phyloP scores from a whole-genome alignment of 2,329 filamentous ascomycete species.

The Beauveria sp. region DNA sequence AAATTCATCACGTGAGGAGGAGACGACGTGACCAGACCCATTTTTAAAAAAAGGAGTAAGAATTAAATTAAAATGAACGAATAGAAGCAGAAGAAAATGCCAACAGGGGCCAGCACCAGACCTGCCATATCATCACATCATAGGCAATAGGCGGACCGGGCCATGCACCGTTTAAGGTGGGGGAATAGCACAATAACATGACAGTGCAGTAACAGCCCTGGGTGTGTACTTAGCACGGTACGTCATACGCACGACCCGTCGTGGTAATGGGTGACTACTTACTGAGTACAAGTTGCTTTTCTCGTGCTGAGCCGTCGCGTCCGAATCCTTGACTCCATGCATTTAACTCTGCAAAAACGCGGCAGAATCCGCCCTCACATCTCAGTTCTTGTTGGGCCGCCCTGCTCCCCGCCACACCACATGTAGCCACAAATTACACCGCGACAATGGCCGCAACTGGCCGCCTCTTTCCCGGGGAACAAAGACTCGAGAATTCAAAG shows the following conservation, averaged over 20 bases:
- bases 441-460: neutral
- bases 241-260: neutral
- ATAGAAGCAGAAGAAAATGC: neutral
- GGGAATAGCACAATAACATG: neutral
- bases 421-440: neutral
- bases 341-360: neutral
- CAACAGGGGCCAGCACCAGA: neutral
- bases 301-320: neutral
- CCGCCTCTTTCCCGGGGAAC: neutral
- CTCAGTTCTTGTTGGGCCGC: slow-evolving; percentile 2
- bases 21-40: slow-evolving; percentile 9
- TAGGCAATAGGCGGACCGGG: slow-evolving; percentile 2
- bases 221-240: slow-evolving; percentile 4
- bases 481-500: too few relatives aligned
- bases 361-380: slow-evolving; percentile 1
- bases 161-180: slow-evolving; percentile 10
- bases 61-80: neutral
- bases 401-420: neutral
- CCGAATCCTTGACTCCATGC: neutral
- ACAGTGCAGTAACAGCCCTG: neutral
- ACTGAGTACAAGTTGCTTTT: neutral
- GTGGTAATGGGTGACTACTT: neutral
- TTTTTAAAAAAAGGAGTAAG: neutral
- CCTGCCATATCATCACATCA: neutral
- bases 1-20: slow-evolving; percentile 8